These are phyloP conservation scores for Hanseniaspora nectarophila DNA, from an alignment of 805 yeast species.

Conservation along the genomic window DNA sequence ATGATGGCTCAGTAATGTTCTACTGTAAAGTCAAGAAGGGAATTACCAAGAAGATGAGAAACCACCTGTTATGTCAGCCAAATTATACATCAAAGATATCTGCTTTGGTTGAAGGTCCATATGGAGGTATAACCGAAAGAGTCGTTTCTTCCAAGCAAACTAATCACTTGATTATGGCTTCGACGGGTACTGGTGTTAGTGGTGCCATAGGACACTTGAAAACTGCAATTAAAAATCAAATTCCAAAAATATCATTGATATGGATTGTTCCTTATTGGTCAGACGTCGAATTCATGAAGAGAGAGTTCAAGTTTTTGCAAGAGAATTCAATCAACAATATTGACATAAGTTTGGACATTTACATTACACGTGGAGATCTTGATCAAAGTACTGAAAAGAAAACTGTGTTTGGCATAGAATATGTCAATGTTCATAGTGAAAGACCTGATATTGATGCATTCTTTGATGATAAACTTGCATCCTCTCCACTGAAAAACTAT, in stretches of 20 bases:
- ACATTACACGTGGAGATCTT: background rate
- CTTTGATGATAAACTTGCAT: constrained; percentile 30
- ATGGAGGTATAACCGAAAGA: constrained; percentile 34
- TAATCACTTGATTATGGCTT: constrained; percentile 32
- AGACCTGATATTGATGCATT: constrained; percentile 36
- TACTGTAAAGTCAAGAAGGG: constrained; percentile 42
- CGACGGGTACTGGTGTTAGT: constrained; percentile 41
- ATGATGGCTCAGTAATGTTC: constrained; percentile 30
- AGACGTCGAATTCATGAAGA: constrained; percentile 18
- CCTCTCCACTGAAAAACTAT: constrained; percentile 28
- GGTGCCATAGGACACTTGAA: constrained; percentile 27
- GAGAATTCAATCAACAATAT: constrained; percentile 46
- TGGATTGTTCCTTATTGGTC: constrained; percentile 20
- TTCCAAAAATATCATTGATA: constrained; percentile 15
- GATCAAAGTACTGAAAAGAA: constrained; percentile 12
- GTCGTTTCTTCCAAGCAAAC: constrained; percentile 25
- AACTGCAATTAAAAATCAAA: constrained; percentile 12
- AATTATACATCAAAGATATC: constrained; percentile 16
- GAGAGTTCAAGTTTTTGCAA: constrained; percentile 16
- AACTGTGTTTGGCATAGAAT: constrained; percentile 24
- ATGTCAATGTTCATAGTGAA: constrained; percentile 33
- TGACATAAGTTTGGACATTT: constrained; percentile 30
- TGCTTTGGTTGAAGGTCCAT: constrained; percentile 48
- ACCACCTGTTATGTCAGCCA: constrained; percentile 22
- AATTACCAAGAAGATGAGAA: constrained; percentile 34